These are phyloP conservation scores for Botrytis byssoidea DNA, from an alignment of 2,329 filamentous ascomycete species.

Conservation along the genomic window DNA sequence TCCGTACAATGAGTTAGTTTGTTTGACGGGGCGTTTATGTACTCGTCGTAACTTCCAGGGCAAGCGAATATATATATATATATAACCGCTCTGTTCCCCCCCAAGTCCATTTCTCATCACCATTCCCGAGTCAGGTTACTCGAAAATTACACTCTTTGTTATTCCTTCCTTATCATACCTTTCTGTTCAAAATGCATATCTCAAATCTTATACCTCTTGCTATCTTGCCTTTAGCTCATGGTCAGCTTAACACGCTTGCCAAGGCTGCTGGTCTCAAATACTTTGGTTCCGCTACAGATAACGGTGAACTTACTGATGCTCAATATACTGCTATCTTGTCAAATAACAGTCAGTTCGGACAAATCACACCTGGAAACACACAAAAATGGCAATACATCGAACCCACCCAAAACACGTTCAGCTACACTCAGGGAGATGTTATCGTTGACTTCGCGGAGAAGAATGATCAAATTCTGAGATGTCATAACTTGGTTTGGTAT, in stretches of 20 bases:
- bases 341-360: conserved; percentile 58
- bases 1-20: not conserved
- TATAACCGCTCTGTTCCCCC: conserved; percentile 5
- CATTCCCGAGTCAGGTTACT: conserved; percentile 12
- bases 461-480: conserved; percentile 56
- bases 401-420: conserved; percentile 55
- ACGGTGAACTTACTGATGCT: conserved; percentile 46
- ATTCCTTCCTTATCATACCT: not conserved
- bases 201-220: conserved; percentile 19
- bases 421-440: conserved; percentile 57
- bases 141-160: conserved; percentile 3
- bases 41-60: not conserved
- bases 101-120: not conserved
- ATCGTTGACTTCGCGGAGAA: conserved; percentile 48
- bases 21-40: not conserved
- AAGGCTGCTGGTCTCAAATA: conserved; percentile 52
- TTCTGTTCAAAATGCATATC: conserved; percentile 21
- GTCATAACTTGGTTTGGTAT: conserved; percentile 58
- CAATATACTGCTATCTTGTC: conserved; percentile 56
- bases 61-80: conserved; percentile 14
- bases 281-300: conserved; percentile 60
- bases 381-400: conserved; percentile 65
- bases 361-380: conserved; percentile 63
- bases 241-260: conserved; percentile 44
- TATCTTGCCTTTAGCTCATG: conserved; percentile 23